phyloP scores from a whole-genome alignment of 163 green algal species.

The Chloromonas sp. region DNA sequence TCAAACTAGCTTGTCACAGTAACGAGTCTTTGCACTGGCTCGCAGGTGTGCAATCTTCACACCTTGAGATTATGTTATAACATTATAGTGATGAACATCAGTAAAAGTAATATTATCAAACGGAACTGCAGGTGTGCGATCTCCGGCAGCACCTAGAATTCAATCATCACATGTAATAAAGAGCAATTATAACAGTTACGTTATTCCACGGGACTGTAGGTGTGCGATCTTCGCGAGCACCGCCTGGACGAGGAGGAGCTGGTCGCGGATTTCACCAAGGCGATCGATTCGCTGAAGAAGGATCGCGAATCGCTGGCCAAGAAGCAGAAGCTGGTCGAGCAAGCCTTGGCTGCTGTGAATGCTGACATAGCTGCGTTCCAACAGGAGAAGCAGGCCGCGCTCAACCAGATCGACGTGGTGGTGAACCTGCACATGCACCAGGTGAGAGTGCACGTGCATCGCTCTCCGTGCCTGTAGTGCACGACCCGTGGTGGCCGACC shows the following conservation, averaged over 20 bases:
- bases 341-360: conserved; percentile 52
- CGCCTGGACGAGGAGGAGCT: conserved; percentile 70
- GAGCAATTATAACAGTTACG: too few relatives aligned
- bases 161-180: too few relatives aligned
- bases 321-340: conserved; percentile 69
- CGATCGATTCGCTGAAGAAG: conserved; percentile 57
- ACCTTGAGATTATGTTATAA: too few relatives aligned
- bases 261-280: conserved; percentile 56
- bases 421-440: conserved; percentile 36
- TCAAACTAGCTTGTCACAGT: too few relatives aligned
- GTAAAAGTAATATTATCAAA: too few relatives aligned
- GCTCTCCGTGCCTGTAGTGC: not conserved
- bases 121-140: not conserved
- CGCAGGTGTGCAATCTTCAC: too few relatives aligned
- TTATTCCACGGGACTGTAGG: conserved; percentile 10
- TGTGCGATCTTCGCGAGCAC: conserved; percentile 68
- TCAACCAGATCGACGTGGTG: conserved; percentile 64
- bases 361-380: conserved; percentile 71
- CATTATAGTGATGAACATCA: too few relatives aligned
- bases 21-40: too few relatives aligned
- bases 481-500: not conserved
- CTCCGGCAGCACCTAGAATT: conserved; percentile 5
- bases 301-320: conserved; percentile 66
- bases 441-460: not conserved
- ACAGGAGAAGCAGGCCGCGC: conserved; percentile 72